Base-by-base conservation (phyloP, 352 stramenopile species). In the Phytophthora multivora region DNA sequence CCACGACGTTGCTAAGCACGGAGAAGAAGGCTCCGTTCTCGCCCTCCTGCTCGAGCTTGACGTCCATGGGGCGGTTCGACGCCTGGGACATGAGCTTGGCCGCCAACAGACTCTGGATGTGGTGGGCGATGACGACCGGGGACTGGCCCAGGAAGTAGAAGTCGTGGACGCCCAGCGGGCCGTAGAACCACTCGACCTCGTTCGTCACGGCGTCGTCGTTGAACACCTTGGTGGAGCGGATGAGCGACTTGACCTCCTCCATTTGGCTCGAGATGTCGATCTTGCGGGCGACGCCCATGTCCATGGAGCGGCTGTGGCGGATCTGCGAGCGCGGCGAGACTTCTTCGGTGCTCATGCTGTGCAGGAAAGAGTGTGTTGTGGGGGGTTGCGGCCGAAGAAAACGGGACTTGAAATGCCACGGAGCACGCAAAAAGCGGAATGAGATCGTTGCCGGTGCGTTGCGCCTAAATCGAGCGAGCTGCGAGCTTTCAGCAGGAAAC, bases 101-200 rank as follows among this genome's bases (percentile, higher is more conserved):
- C 18, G 80, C 85, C 28, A 94, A 77, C 31, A 94, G 72, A 43
- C 75, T 90, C 73, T 92, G 75, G 49, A 94, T 89, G 66, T 94
- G 86, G 35, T 85, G 77, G 18, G 86, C 83, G 58, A 94, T 94
- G 13, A 83, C 72, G 9, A 43, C 51, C 6, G 86, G 59, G 6
- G 78, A 79, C 45, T 92, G 83, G 28, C 83, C 82, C 4, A 77
- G 65, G 58, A 94, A 94, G 73, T 94, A 94, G 55, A 92, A 94
- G 59, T 92, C 83, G 74, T 94, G 86, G 13, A 94, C 66, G 7
- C 86, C 86, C 10, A 94, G 55, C 16, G 83, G 81, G 2, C 83
- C 83, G 61, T 91, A 94, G 63, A 94, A 94, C 80, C 80, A 94
- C 51, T 91, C 80, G 31, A 94, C 76, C 51, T 94, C 86, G 23